phyloP scores from a whole-genome alignment of 2,329 filamentous ascomycete genomes.

The Cercospora sesami region DNA sequence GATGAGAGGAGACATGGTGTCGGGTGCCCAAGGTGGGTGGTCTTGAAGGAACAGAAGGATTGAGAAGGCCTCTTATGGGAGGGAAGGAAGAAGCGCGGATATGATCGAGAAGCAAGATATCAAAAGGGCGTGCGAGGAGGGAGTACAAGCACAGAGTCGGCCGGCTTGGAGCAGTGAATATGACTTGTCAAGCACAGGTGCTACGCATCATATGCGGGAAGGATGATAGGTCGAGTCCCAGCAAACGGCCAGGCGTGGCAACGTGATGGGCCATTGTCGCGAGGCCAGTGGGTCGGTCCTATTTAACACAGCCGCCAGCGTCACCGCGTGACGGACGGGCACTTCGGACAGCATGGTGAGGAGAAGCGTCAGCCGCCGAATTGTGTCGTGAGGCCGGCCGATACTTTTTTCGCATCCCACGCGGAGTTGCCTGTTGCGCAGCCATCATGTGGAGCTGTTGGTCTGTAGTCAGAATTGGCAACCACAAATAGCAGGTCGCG shows the following conservation, averaged over 20 bases:
- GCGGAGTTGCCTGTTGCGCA: not conserved
- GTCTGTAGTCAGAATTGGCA: not conserved
- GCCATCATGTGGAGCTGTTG: not conserved
- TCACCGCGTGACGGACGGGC: conserved; percentile 2
- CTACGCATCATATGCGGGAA: conserved; percentile 23
- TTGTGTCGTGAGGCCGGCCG: not conserved
- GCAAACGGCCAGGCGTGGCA: conserved; percentile 8
- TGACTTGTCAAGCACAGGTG: conserved; percentile 14
- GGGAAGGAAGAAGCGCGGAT: conserved; percentile 1
- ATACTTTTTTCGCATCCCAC: conserved; percentile 4
- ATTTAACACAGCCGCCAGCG: conserved; percentile 8
- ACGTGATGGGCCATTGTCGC: conserved; percentile 3
- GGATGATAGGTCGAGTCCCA: conserved; percentile 15
- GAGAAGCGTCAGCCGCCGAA: not conserved
- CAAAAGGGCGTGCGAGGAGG: not conserved
- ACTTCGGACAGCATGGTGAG: not conserved
- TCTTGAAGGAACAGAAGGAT: conserved; percentile 9
- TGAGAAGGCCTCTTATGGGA: not conserved
- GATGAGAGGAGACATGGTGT: not conserved
- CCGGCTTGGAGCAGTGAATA: conserved; percentile 18
- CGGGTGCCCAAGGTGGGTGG: not conserved
- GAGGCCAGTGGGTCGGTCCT: conserved; percentile 21
- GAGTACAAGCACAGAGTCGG: conserved; percentile 9
- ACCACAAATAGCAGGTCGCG: conserved; percentile 3
- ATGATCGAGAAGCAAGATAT: conserved; percentile 18